These are phyloP conservation scores for Pachysandra terminalis DNA, from an alignment of 164 flowering plant genomes.

Conservation along the genomic window DNA sequence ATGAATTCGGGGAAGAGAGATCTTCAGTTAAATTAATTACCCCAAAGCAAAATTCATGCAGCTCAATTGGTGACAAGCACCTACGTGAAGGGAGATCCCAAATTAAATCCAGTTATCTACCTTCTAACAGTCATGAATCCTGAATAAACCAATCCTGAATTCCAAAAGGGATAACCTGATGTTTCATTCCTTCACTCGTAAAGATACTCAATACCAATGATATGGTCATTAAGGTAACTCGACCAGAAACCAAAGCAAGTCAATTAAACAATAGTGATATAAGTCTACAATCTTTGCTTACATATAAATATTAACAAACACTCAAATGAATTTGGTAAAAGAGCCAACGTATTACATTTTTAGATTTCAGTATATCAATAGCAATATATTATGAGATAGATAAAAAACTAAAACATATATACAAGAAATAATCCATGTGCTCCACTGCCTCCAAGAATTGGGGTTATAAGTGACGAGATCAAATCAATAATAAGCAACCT, in stretches of 20 bases:
- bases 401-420: too few species aligned
- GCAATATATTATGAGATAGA: too few species aligned
- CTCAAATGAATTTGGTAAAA: background rate
- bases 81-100: background rate
- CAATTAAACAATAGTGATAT: background rate
- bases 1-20: background rate
- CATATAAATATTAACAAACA: background rate
- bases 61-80: background rate
- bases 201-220: background rate
- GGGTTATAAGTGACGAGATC: conserved; percentile 68
- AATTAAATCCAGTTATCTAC: background rate
- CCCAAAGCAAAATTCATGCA: background rate
- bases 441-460: conserved; percentile 72
- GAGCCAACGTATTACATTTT: background rate
- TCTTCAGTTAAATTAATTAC: background rate
- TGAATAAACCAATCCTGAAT: background rate
- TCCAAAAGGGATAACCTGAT: background rate
- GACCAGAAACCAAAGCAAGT: background rate
- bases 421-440: conserved; percentile 41
- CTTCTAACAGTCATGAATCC: background rate
- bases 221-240: background rate
- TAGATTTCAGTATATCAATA: too few species aligned
- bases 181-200: background rate
- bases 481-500: conserved; percentile 71
- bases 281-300: background rate